Evolutionary conservation across 306 rosid genomes (phyloP).

Genomic region (Hylodesmum podocarpum): DNA sequence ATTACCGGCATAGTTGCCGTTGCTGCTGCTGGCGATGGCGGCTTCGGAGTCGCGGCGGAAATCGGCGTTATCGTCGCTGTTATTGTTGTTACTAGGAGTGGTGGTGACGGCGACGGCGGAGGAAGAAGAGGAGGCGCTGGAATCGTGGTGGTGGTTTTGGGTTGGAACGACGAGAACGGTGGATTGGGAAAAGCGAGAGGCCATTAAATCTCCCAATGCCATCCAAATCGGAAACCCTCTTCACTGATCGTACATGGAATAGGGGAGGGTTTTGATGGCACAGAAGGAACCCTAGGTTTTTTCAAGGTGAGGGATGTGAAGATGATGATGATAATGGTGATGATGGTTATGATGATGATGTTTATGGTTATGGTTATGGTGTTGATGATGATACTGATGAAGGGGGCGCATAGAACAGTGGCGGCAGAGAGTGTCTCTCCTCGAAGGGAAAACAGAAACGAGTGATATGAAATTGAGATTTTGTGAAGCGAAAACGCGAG

Average conservation of each 20-base stretch:
- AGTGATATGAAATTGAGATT: conserved; percentile 31
- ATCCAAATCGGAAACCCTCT: conserved; percentile 65
- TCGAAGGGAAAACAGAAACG: conserved; percentile 22
- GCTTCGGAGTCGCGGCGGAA: conserved; percentile 64
- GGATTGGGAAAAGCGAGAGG: conserved; percentile 92
- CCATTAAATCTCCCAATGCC: conserved; percentile 99
- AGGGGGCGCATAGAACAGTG: conserved; percentile 31
- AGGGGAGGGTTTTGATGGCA: conserved; percentile 13
- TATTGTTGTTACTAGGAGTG: too few species aligned
- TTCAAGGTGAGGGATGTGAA: neutral
- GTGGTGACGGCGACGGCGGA: neutral
- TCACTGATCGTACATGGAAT: conserved; percentile 45
- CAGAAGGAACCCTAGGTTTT: conserved; percentile 35
- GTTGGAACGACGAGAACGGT: conserved; percentile 59
- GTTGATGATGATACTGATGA: neutral
- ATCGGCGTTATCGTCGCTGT: neutral
- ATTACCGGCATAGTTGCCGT: conserved; percentile 50
- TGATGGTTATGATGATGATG: neutral
- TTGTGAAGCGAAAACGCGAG: conserved; percentile 13
- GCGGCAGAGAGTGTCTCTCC: conserved; percentile 39
- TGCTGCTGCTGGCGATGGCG: conserved; percentile 59
- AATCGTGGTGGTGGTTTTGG: conserved; percentile 47
- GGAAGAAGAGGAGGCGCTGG: neutral
- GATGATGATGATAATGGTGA: neutral
- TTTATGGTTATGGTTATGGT: neutral